Base-by-base conservation (phyloP, 2,329 filamentous ascomycete genomes). In the Escovopsis sp. region DNA sequence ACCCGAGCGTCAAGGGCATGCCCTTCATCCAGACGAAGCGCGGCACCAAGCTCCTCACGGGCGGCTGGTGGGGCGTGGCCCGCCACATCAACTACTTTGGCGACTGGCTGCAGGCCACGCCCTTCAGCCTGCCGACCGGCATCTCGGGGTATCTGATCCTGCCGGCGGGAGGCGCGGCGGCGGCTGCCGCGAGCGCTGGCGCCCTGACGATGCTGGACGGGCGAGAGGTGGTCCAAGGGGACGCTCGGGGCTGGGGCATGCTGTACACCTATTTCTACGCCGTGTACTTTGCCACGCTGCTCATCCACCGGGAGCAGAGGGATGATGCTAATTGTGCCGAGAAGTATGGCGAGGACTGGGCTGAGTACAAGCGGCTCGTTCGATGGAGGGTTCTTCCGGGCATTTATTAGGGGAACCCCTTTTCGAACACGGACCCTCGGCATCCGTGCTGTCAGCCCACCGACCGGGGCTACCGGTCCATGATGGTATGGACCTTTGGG, bases 1-100 rank as follows among this genome's bases (percentile, higher is more conserved):
- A 93, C 50, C 79, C 84, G 0, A 67, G 70, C 12, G 73, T 94
- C 35, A 69, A 71, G 27, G 75, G 87, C 50, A 72, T 94, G 46
- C 72, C 78, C 45, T 92, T 79, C 55, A 85, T 94, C 39, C 68
- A 88, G 57, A 94, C 87, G 3, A 76, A 76, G 48, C 66, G 73
- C 3, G 87, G 87, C 35, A 85, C 80, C 16, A 78, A 76, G 39
- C 70, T 94, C 23, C 67, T 94, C 41, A 75, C 77, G 0, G 77
- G 79, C 1, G 87, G 87, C 31, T 94, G 87, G 87, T 94, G 87
- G 87, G 87, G 86, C 25, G 66, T 72, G 17, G 80, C 85, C 0
- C 73, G 87, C 21, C 87, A 94, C 56, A 86, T 94, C 65, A 94
- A 94, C 61, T 94, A 94, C 58, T 63, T 92, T 4, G 87, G 86